Percentiles rank a stretch among this genome's conserved stretches.
phyloP scores from a whole-genome alignment of 208 protist genomes.

The Acanthamoeba lenticulata region DNA sequence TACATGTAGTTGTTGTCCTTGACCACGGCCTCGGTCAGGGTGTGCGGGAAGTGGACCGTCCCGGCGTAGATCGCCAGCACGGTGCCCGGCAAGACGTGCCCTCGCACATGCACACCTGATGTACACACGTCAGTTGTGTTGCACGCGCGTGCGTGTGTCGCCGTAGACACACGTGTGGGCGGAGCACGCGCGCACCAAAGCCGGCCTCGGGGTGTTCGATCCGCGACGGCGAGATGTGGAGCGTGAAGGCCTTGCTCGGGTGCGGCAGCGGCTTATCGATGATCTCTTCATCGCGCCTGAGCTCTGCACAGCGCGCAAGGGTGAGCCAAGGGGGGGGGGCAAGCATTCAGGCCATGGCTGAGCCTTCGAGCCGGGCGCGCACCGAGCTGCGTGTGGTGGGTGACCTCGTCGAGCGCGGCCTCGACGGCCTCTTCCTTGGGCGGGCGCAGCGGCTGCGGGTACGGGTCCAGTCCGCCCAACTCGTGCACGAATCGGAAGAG shows the following conservation, averaged over 20 bases:
- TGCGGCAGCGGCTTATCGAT: background rate
- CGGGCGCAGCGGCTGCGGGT: background rate
- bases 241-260: slow-evolving; percentile 54
- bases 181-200: slow-evolving; percentile 20
- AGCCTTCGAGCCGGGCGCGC: background rate
- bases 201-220: slow-evolving; percentile 67
- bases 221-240: background rate
- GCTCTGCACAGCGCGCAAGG: background rate
- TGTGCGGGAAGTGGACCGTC: background rate
- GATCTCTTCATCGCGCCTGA: background rate
- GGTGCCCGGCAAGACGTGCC: slow-evolving; percentile 64
- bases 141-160: no score
- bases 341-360: slow-evolving; percentile 7
- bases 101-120: slow-evolving; percentile 14
- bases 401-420: background rate
- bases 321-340: no score
- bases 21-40: slow-evolving; percentile 1
- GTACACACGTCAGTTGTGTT: background rate
- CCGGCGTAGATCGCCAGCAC: slow-evolving; percentile 73
- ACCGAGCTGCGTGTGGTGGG: background rate
- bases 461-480: background rate
- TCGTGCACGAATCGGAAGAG: slow-evolving; percentile 42
- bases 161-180: no score
- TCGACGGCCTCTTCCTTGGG: background rate
- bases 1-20: slow-evolving; percentile 73